Base-by-base conservation (phyloP, 805 yeast species). In the Lipomyces kockii region DNA sequence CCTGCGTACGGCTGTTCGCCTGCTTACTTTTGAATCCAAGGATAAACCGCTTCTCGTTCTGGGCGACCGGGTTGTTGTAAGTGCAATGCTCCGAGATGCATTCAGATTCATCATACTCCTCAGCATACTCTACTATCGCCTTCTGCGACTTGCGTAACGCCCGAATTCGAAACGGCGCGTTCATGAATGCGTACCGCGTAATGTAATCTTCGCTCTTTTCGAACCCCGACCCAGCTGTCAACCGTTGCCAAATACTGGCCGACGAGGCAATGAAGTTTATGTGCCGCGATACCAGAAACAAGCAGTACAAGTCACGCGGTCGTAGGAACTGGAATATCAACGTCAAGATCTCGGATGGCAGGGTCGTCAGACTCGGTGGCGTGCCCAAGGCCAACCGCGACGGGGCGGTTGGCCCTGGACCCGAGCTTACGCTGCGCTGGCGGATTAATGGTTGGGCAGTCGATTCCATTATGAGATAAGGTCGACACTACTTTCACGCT, bases 271-370 rank as follows among this genome's bases (percentile, higher is more conserved):
- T 14, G 8, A 56, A n/a, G 12, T 58, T 39, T 14, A 69, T 53
- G 46, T 34, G 25, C 11, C 55, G 54, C 8, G 67, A 67, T 6
- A 69, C 72, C 17, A 55, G 58, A n/a, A 61, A 37, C 20, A 69
- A 55, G 3, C 22, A 11, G n/a, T 39, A 14, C 5, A 69, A 56
- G 27, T 69, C 71, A 7, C 52, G 55, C 22, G 68, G 60, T 5
- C 49, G 29, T 17, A 69, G 68, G 32, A 55, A 64, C 1, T 46
- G 27, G 52, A 68, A 61, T 29, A 68, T 60, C n/a, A 46, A 51
- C 9, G 61, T 35, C 29, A 69, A 20, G 9, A 69, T 32, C 59
- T 69, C 72, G 34, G 64, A 52, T 9, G 72, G 72, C 11, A 69
- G 67, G 9, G 58, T 20, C 17, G 60, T 11, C 22, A 22, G 61